Evolutionary conservation across 2,329 filamentous ascomycete genomes (phyloP).

Genomic region (Cryphonectria naterciae): DNA sequence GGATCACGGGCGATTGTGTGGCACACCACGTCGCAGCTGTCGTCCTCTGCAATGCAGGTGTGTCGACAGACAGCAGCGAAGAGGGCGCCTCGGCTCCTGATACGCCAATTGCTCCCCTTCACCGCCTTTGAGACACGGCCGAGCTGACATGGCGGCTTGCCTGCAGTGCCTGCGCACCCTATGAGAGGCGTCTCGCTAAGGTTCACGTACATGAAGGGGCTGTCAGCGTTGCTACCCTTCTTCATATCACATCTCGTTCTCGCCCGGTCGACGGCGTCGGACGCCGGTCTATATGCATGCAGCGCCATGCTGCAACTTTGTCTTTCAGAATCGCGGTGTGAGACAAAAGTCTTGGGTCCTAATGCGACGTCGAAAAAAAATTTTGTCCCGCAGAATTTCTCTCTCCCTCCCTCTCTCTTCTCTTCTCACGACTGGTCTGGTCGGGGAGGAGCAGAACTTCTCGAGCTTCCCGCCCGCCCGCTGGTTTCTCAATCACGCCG

Average conservation of each 20-base stretch:
- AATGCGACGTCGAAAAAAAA: background rate
- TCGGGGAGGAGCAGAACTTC: background rate
- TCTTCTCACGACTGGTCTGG: background rate
- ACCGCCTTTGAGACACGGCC: slow-evolving; percentile 14
- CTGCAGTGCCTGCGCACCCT: background rate
- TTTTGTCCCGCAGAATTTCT: background rate
- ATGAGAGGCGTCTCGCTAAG: slow-evolving; percentile 1
- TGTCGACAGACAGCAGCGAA: background rate
- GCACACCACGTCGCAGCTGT: background rate
- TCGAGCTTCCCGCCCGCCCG: background rate
- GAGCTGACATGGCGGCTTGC: slow-evolving; percentile 11
- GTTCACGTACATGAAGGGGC: background rate
- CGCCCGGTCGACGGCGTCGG: background rate
- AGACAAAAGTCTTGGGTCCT: background rate
- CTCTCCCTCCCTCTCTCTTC: background rate
- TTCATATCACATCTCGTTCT: background rate
- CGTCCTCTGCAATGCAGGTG: background rate
- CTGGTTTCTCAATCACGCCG: too few species aligned
- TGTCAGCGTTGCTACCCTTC: background rate
- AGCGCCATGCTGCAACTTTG: background rate
- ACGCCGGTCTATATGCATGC: background rate
- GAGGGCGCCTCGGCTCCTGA: slow-evolving; percentile 1
- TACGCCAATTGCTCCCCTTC: slow-evolving; percentile 14
- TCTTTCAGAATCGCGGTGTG: slow-evolving; percentile 7
- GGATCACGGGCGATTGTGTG: background rate